Percentiles rank a stretch among this genome's conserved stretches.
Conservation (phyloP, 2,329 filamentous ascomycete genomes). For the Cytospora piceae region DNA sequence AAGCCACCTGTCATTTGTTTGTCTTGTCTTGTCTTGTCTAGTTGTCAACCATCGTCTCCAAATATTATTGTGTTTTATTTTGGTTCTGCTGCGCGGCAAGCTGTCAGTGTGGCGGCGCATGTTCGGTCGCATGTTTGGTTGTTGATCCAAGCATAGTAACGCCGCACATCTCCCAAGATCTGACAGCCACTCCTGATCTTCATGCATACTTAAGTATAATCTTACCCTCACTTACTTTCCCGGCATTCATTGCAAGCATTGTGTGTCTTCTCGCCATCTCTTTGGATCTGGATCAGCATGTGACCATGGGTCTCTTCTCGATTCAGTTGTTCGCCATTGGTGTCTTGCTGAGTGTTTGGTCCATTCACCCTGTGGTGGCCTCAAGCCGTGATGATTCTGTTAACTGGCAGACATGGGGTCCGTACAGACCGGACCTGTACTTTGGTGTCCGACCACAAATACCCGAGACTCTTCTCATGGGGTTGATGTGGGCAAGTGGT, state of each 20-base stretch:
- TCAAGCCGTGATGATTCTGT: neutral
- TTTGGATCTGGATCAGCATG: neutral
- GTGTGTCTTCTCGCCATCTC: neutral
- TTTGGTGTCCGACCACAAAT: constrained; percentile 86
- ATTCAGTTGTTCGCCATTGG: constrained; percentile 14
- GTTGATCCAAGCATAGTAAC: neutral
- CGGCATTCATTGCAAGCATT: neutral
- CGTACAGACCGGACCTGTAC: constrained; percentile 90
- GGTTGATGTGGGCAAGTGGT: constrained; percentile 82
- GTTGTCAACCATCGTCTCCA: neutral
- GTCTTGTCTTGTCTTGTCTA: neutral
- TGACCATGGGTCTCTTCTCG: constrained; percentile 14
- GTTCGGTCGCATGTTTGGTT: neutral
- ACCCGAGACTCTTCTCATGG: constrained; percentile 76
- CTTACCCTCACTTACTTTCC: neutral
- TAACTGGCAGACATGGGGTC: constrained; percentile 66
- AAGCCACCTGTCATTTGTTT: neutral
- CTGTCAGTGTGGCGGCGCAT: neutral
- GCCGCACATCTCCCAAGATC: neutral
- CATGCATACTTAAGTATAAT: neutral
- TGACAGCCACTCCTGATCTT: neutral
- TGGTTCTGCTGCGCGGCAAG: neutral
- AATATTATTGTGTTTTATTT: neutral
- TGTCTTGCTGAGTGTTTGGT: constrained; percentile 13
- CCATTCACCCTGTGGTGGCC: neutral